Conservation (phyloP, 176 grass and related monocot species). For the Aegilops speltoides region DNA sequence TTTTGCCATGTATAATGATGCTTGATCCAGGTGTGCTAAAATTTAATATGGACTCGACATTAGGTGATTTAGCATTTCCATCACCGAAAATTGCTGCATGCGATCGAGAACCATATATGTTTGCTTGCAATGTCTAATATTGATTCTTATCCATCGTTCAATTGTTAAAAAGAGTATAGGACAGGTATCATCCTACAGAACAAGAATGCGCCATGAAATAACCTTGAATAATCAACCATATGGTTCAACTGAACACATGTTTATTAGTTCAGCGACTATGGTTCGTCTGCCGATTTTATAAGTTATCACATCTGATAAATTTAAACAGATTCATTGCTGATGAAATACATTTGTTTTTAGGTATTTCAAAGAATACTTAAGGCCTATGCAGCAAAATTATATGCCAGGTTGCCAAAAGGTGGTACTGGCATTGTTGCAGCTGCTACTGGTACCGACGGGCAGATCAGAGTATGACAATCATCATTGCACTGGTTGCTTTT, state of each 20-base stretch:
- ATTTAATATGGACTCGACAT: background rate
- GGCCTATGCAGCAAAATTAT: constrained; percentile 85
- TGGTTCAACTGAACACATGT: background rate
- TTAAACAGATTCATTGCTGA: constrained; percentile 6
- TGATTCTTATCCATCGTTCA: constrained; percentile 2
- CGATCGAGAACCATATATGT: background rate
- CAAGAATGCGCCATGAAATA: background rate
- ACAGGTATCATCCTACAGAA: background rate
- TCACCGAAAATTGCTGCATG: constrained; percentile 4
- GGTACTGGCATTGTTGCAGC: constrained; percentile 95
- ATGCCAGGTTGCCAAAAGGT: constrained; percentile 85
- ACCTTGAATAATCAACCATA: background rate
- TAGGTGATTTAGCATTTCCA: background rate
- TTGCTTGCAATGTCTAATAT: background rate
- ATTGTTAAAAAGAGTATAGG: constrained; percentile 17
- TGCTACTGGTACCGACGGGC: constrained; percentile 93
- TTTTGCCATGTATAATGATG: background rate
- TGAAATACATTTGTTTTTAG: constrained; percentile 42
- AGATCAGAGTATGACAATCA: constrained; percentile 70
- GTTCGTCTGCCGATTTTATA: constrained; percentile 2
- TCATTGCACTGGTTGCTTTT: background rate
- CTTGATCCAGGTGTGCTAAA: background rate
- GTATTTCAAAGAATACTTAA: constrained; percentile 99
- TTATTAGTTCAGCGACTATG: background rate
- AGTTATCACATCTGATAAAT: constrained; percentile 18